Conservation (phyloP, 169 alveolate species). For the Babesia ovis region DNA sequence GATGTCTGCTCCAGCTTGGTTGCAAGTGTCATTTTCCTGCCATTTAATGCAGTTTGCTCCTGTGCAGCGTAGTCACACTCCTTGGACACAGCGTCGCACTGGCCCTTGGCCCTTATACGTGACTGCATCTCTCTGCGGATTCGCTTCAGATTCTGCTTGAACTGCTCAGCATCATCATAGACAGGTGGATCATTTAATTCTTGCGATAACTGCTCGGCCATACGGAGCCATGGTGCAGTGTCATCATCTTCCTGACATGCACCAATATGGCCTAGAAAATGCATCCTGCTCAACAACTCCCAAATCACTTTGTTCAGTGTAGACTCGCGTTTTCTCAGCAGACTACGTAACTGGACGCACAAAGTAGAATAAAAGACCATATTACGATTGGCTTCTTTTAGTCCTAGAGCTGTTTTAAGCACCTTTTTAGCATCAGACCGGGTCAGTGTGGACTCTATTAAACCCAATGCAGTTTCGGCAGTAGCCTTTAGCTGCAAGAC, state of each 20-base stretch:
- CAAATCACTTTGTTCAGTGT: background rate
- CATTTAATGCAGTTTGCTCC: conserved; percentile 19
- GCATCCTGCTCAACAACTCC: conserved; percentile 18
- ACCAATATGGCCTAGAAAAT: conserved; percentile 6
- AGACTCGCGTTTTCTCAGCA: background rate
- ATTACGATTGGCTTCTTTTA: conserved; percentile 56
- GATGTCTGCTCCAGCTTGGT: conserved; percentile 18
- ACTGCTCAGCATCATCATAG: background rate
- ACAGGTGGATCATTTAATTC: conserved; percentile 4
- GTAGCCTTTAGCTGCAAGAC: conserved; percentile 5
- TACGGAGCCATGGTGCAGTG: conserved; percentile 12
- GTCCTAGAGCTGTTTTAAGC: conserved; percentile 36
- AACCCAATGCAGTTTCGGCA: conserved; percentile 24
- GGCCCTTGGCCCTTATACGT: conserved; percentile 20
- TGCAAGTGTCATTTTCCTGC: conserved; percentile 7
- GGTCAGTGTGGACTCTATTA: background rate
- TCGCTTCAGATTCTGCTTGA: background rate
- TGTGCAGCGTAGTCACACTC: conserved; percentile 40
- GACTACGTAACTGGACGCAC: conserved; percentile 1
- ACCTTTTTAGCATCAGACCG: background rate
- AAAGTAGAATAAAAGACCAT: conserved; percentile 36
- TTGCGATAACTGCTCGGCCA: conserved; percentile 4
- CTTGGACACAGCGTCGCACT: conserved; percentile 42
- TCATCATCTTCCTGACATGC: background rate
- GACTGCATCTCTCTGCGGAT: conserved; percentile 27